Base-by-base conservation (phyloP, 2,329 filamentous ascomycete species). In the Arthrobotrys pseudoclavata region DNA sequence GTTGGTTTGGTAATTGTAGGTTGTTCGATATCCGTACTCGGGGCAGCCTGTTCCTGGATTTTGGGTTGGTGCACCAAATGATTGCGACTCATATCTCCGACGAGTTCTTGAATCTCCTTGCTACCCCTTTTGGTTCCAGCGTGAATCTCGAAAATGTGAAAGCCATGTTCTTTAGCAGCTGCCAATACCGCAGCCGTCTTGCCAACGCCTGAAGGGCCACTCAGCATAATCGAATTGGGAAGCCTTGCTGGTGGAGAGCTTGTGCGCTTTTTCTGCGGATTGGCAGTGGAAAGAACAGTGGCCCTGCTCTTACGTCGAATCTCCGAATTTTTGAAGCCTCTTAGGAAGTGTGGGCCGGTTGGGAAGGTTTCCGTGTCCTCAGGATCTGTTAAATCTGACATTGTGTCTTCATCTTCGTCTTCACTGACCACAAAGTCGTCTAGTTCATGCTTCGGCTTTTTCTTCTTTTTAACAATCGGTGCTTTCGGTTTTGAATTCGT, bases 11-110 rank as follows among this genome's bases (percentile, higher is more conserved):
- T 0, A 13, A 40, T 68, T 47, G 86, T 83, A 4, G 81, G 79
- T 20, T 83, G 82, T 7, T 83, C 83, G 20, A 82, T 81, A 31
- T 62, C 53, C 1, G 53, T 18, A 12, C 18, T 13, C 10, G 83
- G 82, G 15, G 82, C n/a, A n/a, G n/a, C 80, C 7, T 77, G 78
- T 15, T 80, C 81, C 7, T 82, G 77, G 0, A 72, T 76, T 42
- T 83, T 83, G 7, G 83, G 64, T 50, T 86, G 86, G 79, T 90
- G 89, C 20, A 99, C 95, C 1, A 97, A 87, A 83, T 99, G 96
- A 81, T 99, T 98, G 78, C 91, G 91, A 3, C 94, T 96, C 95
- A 99, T 98, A 84, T 99, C 94, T 47, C 96, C 96, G 52, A 99
- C 93, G 80, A 89, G 92, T 81, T 99, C 96, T 37, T 97, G 83